Evolutionary conservation across 225 moss, liverwort and hornwort genomes (phyloP).

Genomic region (Anthoceros angustus): DNA sequence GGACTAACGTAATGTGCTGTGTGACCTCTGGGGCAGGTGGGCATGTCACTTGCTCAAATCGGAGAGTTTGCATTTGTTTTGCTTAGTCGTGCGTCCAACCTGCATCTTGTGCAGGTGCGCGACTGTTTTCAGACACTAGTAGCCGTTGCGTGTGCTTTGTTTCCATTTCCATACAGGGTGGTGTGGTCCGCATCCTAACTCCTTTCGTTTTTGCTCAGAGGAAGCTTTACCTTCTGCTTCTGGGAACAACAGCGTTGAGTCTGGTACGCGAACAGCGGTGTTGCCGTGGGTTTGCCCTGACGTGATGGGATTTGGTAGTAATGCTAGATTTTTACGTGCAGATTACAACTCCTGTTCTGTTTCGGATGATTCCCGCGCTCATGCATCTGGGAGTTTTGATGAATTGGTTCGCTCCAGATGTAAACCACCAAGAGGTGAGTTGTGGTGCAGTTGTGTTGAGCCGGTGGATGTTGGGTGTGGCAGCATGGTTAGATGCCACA

Average conservation of each 20-base stretch:
- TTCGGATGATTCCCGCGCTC: conserved; percentile 80
- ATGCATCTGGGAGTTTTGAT: conserved; percentile 74
- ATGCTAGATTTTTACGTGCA: conserved; percentile 8
- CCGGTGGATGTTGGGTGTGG: conserved; percentile 7
- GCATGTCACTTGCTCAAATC: conserved; percentile 95
- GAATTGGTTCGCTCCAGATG: conserved; percentile 65
- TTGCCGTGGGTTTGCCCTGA: not conserved
- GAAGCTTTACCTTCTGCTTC: conserved; percentile 74
- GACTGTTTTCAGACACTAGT: not conserved
- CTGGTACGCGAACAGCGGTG: conserved; percentile 24
- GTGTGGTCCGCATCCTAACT: not conserved
- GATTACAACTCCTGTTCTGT: conserved; percentile 83
- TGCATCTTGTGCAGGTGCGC: conserved; percentile 64
- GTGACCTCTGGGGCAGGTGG: conserved; percentile 23
- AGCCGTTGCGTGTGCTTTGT: not conserved
- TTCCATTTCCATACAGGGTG: not conserved
- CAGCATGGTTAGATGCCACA: conserved; percentile 7
- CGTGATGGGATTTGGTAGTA: not conserved
- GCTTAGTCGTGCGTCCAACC: conserved; percentile 93
- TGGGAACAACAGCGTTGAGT: conserved; percentile 95
- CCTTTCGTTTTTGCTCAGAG: conserved; percentile 32
- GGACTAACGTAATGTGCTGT: not conserved
- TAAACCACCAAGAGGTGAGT: conserved; percentile 10
- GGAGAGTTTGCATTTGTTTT: conserved; percentile 96
- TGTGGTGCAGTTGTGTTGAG: conserved; percentile 15